Conservation (phyloP, 805 yeast species). For the Saccharomycopsis javanensis region DNA sequence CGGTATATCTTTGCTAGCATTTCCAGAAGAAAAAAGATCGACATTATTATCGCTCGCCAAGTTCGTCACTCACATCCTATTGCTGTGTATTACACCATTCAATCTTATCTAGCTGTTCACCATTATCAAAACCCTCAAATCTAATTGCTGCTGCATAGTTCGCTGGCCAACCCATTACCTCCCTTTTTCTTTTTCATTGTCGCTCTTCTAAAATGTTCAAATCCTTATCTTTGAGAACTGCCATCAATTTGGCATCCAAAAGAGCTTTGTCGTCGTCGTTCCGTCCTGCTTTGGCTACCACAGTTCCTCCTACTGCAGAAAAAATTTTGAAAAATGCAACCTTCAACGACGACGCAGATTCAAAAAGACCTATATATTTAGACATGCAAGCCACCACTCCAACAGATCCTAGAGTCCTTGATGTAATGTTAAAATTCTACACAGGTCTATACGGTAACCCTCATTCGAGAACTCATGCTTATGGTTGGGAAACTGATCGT, state of each 20-base stretch:
- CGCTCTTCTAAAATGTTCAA: too few relatives aligned
- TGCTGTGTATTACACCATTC: too few relatives aligned
- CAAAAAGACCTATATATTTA: conserved; percentile 84
- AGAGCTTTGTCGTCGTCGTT: neutral
- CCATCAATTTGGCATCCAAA: neutral
- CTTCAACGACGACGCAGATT: conserved; percentile 31
- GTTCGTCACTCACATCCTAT: too few relatives aligned
- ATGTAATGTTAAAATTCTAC: conserved; percentile 72
- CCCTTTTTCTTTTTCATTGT: too few relatives aligned
- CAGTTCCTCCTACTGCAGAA: conserved; percentile 12
- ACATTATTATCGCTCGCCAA: too few relatives aligned
- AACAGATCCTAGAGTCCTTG: conserved; percentile 91
- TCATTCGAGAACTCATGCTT: conserved; percentile 91
- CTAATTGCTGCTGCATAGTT: too few relatives aligned
- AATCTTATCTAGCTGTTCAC: too few relatives aligned
- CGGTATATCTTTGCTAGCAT: too few relatives aligned
- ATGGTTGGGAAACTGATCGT: conserved; percentile 97
- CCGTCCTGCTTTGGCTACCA: neutral
- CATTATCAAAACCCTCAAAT: too few relatives aligned
- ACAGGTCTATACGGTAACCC: conserved; percentile 97
- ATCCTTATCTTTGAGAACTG: too few relatives aligned
- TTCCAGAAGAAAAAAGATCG: too few relatives aligned
- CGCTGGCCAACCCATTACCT: too few relatives aligned
- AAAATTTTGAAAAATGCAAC: conserved; percentile 12
- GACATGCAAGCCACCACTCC: conserved; percentile 99